These are phyloP conservation scores for Peterozyma toletana DNA, from an alignment of 805 yeast genomes.

Conservation along the genomic window DNA sequence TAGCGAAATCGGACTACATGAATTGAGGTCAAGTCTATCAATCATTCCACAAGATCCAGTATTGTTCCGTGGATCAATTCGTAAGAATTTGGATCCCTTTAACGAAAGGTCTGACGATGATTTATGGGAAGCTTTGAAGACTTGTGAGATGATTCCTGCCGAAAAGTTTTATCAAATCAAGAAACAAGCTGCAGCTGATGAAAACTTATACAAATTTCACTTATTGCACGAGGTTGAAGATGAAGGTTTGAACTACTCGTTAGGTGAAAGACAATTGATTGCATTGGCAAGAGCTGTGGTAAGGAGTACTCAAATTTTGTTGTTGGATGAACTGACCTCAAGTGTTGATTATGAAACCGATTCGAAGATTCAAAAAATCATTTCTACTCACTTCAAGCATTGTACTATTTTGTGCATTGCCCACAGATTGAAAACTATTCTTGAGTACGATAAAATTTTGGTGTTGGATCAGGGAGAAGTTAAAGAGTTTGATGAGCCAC, in stretches of 20 bases:
- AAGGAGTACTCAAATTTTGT: constrained; percentile 41
- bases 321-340: constrained; percentile 61
- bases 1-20: constrained; percentile 53
- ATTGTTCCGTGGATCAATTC: constrained; percentile 71
- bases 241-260: constrained; percentile 51
- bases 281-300: constrained; percentile 56
- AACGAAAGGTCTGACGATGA: constrained; percentile 42
- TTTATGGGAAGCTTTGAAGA: constrained; percentile 62
- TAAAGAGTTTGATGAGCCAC: constrained; percentile 70
- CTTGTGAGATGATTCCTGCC: constrained; percentile 39
- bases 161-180: constrained; percentile 19
- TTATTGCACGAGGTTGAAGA: constrained; percentile 45
- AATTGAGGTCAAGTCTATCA: constrained; percentile 60
- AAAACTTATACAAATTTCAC: constrained; percentile 36
- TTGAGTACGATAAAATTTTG: constrained; percentile 68
- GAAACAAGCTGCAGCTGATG: constrained; percentile 6
- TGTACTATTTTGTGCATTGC: constrained; percentile 59
- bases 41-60: constrained; percentile 91
- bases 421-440: constrained; percentile 58
- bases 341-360: constrained; percentile 61
- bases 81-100: constrained; percentile 77
- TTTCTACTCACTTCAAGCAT: constrained; percentile 37
- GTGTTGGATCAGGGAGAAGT: constrained; percentile 79
- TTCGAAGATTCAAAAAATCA: constrained; percentile 42
- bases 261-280: constrained; percentile 53